Evolutionary conservation across 2,329 filamentous ascomycete species (phyloP).

Genomic region (Alternaria panax): DNA sequence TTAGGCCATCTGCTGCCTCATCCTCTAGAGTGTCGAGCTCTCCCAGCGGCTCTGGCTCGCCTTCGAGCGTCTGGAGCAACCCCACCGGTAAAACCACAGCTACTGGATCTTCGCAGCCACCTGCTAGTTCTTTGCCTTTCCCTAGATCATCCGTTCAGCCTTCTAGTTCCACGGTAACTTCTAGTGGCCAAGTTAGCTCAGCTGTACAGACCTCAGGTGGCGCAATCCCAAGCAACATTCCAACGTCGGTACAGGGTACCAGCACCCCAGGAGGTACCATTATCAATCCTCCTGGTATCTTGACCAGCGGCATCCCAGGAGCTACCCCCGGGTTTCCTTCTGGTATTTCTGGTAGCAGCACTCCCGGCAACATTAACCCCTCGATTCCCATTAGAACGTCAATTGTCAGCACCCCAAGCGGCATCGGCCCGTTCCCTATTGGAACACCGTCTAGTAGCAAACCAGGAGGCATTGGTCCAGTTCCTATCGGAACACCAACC

Average conservation of each 20-base stretch:
- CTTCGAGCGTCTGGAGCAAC: not conserved
- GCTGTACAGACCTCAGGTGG: not conserved
- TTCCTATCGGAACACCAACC: not conserved
- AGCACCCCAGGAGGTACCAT: not conserved
- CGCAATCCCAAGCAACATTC: not conserved
- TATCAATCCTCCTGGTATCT: not conserved
- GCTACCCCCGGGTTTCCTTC: not conserved
- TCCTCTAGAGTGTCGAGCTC: not conserved
- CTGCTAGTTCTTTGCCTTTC: not conserved
- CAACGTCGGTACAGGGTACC: not conserved
- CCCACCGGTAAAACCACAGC: not conserved
- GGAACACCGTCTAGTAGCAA: not conserved
- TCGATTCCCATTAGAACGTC: not conserved
- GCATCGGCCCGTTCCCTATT: not conserved
- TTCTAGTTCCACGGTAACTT: not conserved
- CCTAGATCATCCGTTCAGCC: not conserved
- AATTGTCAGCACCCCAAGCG: not conserved
- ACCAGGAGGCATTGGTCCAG: not conserved
- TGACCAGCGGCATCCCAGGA: not conserved
- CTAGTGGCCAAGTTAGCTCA: conserved; percentile 1
- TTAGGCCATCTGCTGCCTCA: not conserved
- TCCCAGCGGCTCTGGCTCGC: not conserved
- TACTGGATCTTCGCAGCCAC: not conserved
- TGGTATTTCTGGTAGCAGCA: not conserved
- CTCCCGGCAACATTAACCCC: not conserved